Base-by-base conservation (phyloP, 1,139 yeast genomes). In the Candida tropicalis region DNA sequence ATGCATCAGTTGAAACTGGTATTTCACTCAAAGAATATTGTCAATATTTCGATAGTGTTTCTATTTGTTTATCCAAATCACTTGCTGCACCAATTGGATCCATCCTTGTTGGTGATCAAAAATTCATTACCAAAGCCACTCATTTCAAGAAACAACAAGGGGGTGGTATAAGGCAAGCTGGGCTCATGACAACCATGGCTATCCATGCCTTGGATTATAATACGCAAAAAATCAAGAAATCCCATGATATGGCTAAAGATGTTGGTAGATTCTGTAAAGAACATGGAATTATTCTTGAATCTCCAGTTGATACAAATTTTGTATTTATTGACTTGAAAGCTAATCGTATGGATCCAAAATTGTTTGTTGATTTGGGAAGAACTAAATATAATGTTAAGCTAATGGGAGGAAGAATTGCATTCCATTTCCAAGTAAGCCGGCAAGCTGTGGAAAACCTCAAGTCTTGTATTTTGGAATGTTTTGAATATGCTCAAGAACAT, bases 11-110 rank as follows among this genome's bases (percentile, higher is more conserved):
- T 6, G 93, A 77, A 39, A 79, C 95, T 20, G 90, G 87, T 7
- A 72, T 88, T 32, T 67, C 88, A 10, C 66, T 90, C 45, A 65
- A 65, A 38, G 90, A 88, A 59, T 89, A 84, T 63, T 87, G 96
- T 58, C 72, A 79, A 51, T 70, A 82, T 54, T 91, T 91, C 61
- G 98, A 91, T 66, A 81, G 95, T 28, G 88, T 91, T 41, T 88
- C 97, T 5, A 76, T 91, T 44, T 91, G 98, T 66, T 70, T 91
- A 49, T 87, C 96, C 42, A 91, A 91, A 67, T 87, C 96, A 3
- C 74, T 91, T 57, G 97, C 97, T 49, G 97, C 98, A 1, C 98
- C 98, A 46, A 82, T 90, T 58, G 98, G 98, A 4, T 87, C 96
- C 15, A 81, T 91, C 3, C 73, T 91, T 40, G 97, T 90, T 45